A percentile compares a stretch with the other conserved stretches of the same genome.
Evolutionary conservation across 1,284 basidiomycete genomes (phyloP).

Genomic region (Malassezia yamatoensis): DNA sequence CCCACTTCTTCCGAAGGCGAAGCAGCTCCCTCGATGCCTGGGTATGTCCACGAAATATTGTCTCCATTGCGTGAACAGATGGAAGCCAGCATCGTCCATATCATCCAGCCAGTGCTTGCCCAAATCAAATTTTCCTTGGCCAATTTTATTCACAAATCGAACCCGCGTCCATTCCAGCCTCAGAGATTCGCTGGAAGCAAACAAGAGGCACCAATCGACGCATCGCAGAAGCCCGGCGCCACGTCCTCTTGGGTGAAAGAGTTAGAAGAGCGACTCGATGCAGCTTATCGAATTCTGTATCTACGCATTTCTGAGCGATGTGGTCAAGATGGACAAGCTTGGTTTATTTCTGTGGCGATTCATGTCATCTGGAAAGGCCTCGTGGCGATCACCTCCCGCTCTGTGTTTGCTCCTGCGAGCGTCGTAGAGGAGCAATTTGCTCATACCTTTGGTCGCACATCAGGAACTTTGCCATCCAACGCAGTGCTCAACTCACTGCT

Average conservation of each 20-base stretch:
- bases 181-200: background rate
- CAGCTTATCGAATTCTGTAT: constrained; percentile 30
- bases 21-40: constrained; percentile 32
- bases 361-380: constrained; percentile 46
- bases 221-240: background rate
- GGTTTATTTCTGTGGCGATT: constrained; percentile 45
- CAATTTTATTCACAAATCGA: constrained; percentile 28
- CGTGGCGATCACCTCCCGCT: constrained; percentile 33
- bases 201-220: background rate
- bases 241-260: constrained; percentile 30
- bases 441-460: constrained; percentile 9
- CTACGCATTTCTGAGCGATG: constrained; percentile 40
- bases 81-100: constrained; percentile 44
- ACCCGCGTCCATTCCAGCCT: constrained; percentile 29
- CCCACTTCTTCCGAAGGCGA: constrained; percentile 26
- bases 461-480: constrained; percentile 4
- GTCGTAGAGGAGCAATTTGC: constrained; percentile 12
- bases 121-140: constrained; percentile 31
- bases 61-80: constrained; percentile 44
- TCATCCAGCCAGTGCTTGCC: constrained; percentile 40
- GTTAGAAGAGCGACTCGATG: constrained; percentile 40
- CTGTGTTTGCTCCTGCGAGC: constrained; percentile 19
- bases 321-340: constrained; percentile 41
- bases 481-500: constrained; percentile 11
- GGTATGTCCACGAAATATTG: constrained; percentile 44